Base-by-base conservation (phyloP, 495 filamentous ascomycete genomes). In the Trichoderma orchidacearum region DNA sequence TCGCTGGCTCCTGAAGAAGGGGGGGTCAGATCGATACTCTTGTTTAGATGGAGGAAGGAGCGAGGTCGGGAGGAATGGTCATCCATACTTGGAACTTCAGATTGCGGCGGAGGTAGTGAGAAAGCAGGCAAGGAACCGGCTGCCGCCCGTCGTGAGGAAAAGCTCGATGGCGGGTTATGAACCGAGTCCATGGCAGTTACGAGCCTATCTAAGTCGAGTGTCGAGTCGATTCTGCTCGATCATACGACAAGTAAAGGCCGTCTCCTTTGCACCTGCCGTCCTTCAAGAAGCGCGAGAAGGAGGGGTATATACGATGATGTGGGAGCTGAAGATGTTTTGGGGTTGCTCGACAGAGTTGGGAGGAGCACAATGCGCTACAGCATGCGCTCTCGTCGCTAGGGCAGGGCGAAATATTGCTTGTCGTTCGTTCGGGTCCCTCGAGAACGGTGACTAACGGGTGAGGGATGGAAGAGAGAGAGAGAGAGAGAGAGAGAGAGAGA, bases 121-220 rank as follows among this genome's bases (percentile, higher is more conserved):
- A 86, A 86, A 59, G 66, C 73, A 50, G 83, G 81, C 35, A 87
- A 72, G 51, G 74, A 74, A 17, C 76, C 79, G 1, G 84, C 80
- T 5, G 75, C 83, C 23, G 80, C 76, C 56, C 84, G 77, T 45
- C 85, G 75, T 50, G 76, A 70, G 30, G 67, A 62, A 56, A 68
- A 62, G 59, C 57, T 63, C 56, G 60, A 34, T 38, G 59, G 36
- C 36, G 36, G 15, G 36, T 41, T 41, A 41, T 41, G 36, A 41
- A 17, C 13, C 36, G 36, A n/a, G n/a, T 41, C 36, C 36, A 41
- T 41, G 36, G 36, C 36, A 17, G 15, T n/a, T n/a, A n/a, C n/a
- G n/a, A 17, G 36, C 36, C n/a, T 41, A 35, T 35, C 32, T n/a
- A 17, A 41, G 21, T 6, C 8, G 13, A 18, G 15, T n/a, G n/a